phyloP scores from a whole-genome alignment of 257 asterid genomes.

The Gentiana straminea region DNA sequence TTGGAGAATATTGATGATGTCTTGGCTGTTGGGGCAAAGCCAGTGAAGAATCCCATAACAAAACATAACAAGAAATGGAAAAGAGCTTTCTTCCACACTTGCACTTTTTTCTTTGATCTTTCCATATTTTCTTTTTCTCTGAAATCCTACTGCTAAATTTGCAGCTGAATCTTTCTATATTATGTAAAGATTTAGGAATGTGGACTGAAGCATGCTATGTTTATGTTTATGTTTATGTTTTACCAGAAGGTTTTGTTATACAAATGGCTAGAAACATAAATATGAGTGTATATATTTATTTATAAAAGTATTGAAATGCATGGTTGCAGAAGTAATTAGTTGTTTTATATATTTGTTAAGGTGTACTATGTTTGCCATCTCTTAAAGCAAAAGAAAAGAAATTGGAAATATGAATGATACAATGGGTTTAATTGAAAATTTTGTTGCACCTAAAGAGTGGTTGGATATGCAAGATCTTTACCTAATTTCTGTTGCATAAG shows the following conservation, averaged over 20 bases:
- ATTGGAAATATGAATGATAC: not conserved
- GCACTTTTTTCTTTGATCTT: conserved; percentile 69
- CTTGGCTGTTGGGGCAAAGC: conserved; percentile 67
- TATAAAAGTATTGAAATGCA: not conserved
- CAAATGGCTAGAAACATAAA: not conserved
- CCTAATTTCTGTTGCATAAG: conserved; percentile 26
- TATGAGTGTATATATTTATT: conserved; percentile 3
- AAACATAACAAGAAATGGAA: conserved; percentile 69
- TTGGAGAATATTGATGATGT: conserved; percentile 28
- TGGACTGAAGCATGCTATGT: not conserved
- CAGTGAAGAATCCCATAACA: conserved; percentile 83
- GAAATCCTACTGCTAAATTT: conserved; percentile 13
- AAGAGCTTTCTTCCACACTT: conserved; percentile 67
- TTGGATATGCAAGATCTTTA: conserved; percentile 54
- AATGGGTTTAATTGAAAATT: conserved; percentile 7
- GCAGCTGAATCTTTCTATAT: not conserved
- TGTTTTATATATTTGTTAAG: conserved; percentile 8
- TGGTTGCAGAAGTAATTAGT: not conserved
- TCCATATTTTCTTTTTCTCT: conserved; percentile 38
- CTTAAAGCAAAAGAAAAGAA: conserved; percentile 49
- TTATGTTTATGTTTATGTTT: too few relatives aligned
- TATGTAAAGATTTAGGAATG: not conserved
- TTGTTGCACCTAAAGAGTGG: conserved; percentile 52
- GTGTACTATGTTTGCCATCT: conserved; percentile 33
- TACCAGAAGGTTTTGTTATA: too few relatives aligned